Percentiles rank a stretch among this genome's conserved stretches.
Evolutionary conservation across 306 rosid genomes (phyloP).

Genomic region (Vachellia collinsii): DNA sequence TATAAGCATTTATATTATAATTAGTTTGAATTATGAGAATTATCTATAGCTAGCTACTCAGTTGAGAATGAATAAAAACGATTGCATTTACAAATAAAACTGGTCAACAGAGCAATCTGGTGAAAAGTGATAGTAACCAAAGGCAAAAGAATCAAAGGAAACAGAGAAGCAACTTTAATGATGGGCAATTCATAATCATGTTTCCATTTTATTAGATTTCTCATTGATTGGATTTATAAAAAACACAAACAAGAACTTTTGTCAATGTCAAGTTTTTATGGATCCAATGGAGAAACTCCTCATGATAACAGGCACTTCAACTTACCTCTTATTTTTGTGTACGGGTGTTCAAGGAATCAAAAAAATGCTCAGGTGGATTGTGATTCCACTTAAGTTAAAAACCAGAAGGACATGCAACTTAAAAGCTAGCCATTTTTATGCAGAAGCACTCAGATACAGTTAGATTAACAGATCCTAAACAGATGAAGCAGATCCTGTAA

Average conservation of each 20-base stretch:
- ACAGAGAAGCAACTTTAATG: neutral
- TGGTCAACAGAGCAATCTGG: neutral
- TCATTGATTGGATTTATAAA: neutral
- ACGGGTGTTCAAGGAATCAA: neutral
- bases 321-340: too few species aligned
- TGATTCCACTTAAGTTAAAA: too few species aligned
- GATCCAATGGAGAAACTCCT: neutral
- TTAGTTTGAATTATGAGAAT: neutral
- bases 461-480: neutral
- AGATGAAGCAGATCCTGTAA: constrained; percentile 6
- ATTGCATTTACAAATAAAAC: neutral
- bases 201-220: neutral
- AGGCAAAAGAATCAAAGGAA: too few species aligned
- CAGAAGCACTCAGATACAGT: neutral
- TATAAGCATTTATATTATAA: too few species aligned
- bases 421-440: neutral
- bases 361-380: too few species aligned
- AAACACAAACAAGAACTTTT: too few species aligned
- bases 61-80: neutral
- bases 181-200: neutral
- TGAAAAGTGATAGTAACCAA: neutral
- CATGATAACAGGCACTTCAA: too few species aligned
- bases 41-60: neutral
- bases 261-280: neutral
- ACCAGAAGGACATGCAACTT: neutral